Base-by-base conservation (phyloP, 75 land plant species). In the Ceratopteris richardii region DNA sequence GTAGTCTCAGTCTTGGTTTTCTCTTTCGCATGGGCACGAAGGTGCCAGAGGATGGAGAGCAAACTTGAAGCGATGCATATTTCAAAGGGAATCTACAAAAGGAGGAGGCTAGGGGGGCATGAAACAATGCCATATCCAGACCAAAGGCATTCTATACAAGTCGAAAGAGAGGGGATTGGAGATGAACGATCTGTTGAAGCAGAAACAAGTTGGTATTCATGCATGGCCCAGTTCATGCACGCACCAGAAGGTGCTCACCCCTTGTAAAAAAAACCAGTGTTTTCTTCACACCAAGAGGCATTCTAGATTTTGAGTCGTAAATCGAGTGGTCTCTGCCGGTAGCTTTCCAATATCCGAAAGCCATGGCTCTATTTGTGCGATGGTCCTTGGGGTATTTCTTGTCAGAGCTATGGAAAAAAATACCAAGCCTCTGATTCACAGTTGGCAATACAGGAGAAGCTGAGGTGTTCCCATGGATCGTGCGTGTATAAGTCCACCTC, bases 381-480 rank as follows among this genome's bases (percentile, higher is more conserved):
- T n/a, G 22, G 4, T 17, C 50, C 14, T 14, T 46, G 18, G 50
- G 50, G 14, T 46, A 46, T 21, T 46, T 46, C 50, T 46, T 46
- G 50, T 46, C 50, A 3, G 50, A 46, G 14, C 18, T 21, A 46
- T 46, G 18, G 14, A 46, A 46, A 21, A n/a, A 46, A 46, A 17
- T 18, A 46, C 37, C 37, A 33, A 9, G 37, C 37, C 9, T 33
- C 37, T 33, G 37, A 33, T 33, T 33, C 37, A 4, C 37, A 4
- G 37, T 9, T 33, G 22, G 22, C 3, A 17, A 46, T 46, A 17
- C 50, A 18, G 13, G 50, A 46, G 50, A 46, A 46, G 50, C 50
- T 46, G 18, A 17, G 50, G 17, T 6, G 50, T 17, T 46, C 50
- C 50, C 50, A 46, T 46, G 50, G 50, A 46, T 46, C 50, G 50